These are phyloP conservation scores for Coprinellus micaceus DNA, from an alignment of 768 basidiomycete genomes.

Conservation along the genomic window DNA sequence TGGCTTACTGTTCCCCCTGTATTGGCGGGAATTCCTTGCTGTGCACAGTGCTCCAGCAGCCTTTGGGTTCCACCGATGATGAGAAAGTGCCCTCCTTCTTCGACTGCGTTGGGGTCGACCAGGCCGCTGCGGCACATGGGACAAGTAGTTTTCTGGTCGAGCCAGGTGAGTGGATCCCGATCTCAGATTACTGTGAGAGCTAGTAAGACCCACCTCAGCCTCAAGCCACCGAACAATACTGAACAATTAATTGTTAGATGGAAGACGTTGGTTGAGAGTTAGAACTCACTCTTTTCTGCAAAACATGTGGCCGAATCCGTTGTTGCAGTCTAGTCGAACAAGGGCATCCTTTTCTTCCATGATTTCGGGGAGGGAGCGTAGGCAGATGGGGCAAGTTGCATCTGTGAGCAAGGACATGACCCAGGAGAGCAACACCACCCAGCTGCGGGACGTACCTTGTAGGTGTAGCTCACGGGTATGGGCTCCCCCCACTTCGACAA, in stretches of 20 bases:
- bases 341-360: conserved; percentile 75
- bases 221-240: conserved; percentile 65
- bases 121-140: conserved; percentile 14
- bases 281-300: conserved; percentile 64
- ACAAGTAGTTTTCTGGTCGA: conserved; percentile 11
- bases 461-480: neutral
- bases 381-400: conserved; percentile 71
- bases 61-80: neutral
- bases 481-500: no score
- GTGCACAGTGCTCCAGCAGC: neutral
- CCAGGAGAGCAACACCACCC: neutral
- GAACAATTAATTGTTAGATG: neutral
- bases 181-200: neutral
- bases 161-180: neutral
- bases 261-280: conserved; percentile 35
- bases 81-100: neutral
- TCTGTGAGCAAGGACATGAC: conserved; percentile 38
- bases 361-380: conserved; percentile 63
- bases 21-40: no score
- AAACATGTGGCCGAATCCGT: conserved; percentile 80
- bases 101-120: conserved; percentile 6
- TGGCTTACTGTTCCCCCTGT: no score
- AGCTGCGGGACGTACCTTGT: neutral
- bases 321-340: conserved; percentile 54
- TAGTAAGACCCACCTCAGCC: conserved; percentile 45